These are phyloP conservation scores for Syncephalastrum racemosum DNA, from an alignment of 371 early-diverging fungal genomes.

Conservation along the genomic window DNA sequence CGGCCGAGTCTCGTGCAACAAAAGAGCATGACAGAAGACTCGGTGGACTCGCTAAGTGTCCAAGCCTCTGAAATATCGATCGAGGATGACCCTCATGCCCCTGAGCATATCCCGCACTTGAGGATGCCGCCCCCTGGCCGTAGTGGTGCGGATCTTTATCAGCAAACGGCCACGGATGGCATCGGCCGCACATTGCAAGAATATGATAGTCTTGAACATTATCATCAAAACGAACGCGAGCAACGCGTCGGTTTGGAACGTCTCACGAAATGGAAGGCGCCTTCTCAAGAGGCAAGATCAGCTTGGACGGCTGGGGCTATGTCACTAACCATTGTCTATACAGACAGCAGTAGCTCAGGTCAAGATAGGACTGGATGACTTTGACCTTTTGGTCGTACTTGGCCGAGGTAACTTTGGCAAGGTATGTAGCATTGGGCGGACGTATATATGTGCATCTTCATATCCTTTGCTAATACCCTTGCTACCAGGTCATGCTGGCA, in stretches of 20 bases:
- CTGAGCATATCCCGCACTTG: constrained; percentile 10
- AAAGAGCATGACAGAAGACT: background rate
- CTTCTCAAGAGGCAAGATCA: no score
- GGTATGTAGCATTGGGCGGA: constrained; percentile 38
- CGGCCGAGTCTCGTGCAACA: constrained; percentile 8
- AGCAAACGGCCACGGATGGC: no score
- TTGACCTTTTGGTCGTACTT: constrained; percentile 88
- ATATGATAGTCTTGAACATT: no score
- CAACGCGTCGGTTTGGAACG: no score
- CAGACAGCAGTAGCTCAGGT: constrained; percentile 29
- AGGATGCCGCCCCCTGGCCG: constrained; percentile 14
- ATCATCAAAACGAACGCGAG: no score
- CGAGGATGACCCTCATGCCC: background rate
- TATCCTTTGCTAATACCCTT: constrained; percentile 28
- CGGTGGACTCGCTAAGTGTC: constrained; percentile 11
- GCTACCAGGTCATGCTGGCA: constrained; percentile 87
- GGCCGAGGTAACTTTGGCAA: constrained; percentile 99
- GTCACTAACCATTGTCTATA: constrained; percentile 3
- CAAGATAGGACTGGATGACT: constrained; percentile 70
- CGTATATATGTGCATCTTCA: background rate
- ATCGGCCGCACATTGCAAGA: no score
- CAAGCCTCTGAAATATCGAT: constrained; percentile 6
- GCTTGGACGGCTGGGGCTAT: no score
- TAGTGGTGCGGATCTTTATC: constrained; percentile 17
- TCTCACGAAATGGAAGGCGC: no score